Evolutionary conservation across 805 yeast species (phyloP).

Genomic region (Saccharomycopsis javanensis): DNA sequence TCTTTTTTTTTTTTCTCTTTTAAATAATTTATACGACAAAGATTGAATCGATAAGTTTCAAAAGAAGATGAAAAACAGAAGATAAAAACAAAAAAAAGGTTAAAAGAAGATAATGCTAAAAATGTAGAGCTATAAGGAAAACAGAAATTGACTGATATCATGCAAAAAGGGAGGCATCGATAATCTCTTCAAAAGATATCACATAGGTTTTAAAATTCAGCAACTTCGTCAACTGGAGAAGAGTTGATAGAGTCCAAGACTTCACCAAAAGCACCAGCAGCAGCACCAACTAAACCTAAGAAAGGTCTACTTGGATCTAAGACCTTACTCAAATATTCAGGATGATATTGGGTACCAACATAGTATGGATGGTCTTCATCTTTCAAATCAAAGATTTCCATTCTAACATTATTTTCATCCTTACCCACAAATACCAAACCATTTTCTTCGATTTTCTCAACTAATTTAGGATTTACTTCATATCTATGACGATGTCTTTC

Average conservation of each 20-base stretch:
- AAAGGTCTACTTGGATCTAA: constrained; percentile 95
- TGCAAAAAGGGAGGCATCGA: not conserved
- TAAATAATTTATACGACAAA: not conserved
- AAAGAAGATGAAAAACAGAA: not conserved
- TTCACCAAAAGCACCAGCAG: constrained; percentile 71
- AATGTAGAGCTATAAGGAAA: no score
- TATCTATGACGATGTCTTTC: constrained; percentile 99
- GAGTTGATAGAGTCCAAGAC: constrained; percentile 37
- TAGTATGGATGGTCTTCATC: constrained; percentile 65
- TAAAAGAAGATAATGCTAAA: not conserved
- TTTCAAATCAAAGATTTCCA: constrained; percentile 85
- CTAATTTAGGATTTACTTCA: constrained; percentile 85
- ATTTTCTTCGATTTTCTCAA: constrained; percentile 55
- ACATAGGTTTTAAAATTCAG: constrained; percentile 29
- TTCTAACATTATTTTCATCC: constrained; percentile 82
- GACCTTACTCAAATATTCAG: constrained; percentile 94
- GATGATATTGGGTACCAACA: constrained; percentile 97
- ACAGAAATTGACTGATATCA: no score
- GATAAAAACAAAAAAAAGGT: not conserved
- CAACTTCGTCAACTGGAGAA: constrained; percentile 14
- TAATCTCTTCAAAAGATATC: no score
- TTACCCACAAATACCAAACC: constrained; percentile 90
- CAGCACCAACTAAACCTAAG: constrained; percentile 91
- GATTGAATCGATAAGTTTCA: not conserved
- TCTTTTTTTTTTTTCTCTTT: not conserved